These are phyloP conservation scores for Linum lewisii DNA, from an alignment of 345 rosid species.

Conservation along the genomic window DNA sequence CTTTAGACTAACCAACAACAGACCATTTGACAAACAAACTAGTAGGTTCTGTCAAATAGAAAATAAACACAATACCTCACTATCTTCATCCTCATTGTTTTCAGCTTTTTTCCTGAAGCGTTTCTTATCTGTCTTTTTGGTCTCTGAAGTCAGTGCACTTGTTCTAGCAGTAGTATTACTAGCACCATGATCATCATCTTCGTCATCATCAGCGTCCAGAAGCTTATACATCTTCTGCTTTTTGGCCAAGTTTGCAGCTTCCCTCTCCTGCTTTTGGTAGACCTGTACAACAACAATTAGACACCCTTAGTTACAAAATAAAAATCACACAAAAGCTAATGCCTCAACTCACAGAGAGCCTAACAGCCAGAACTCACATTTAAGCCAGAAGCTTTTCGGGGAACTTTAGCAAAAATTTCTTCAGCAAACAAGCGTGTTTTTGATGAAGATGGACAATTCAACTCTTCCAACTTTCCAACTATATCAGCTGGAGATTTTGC, in stretches of 20 bases:
- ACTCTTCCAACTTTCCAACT: slow-evolving; percentile 37
- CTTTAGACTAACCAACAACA: slow-evolving; percentile 15
- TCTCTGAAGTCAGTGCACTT: slow-evolving; percentile 22
- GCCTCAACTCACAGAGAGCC: not conserved
- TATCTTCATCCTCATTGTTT: slow-evolving; percentile 57
- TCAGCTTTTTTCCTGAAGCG: slow-evolving; percentile 78
- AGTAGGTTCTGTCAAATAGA: slow-evolving; percentile 13
- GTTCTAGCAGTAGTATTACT: slow-evolving; percentile 17
- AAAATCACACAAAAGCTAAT: not conserved
- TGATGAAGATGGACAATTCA: slow-evolving; percentile 39
- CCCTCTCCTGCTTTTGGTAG: slow-evolving; percentile 77
- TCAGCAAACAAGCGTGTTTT: slow-evolving; percentile 45
- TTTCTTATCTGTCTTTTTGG: slow-evolving; percentile 46
- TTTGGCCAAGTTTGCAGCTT: slow-evolving; percentile 67
- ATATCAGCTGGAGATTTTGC: slow-evolving; percentile 54
- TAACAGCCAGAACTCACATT: slow-evolving; percentile 40
- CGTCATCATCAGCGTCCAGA: slow-evolving; percentile 66
- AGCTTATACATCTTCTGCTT: slow-evolving; percentile 60
- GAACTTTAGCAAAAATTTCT: slow-evolving; percentile 51
- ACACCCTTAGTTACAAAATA: not conserved
- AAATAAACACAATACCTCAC: slow-evolving; percentile 45
- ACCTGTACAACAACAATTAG: slow-evolving; percentile 24
- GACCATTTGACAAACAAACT: slow-evolving; percentile 12
- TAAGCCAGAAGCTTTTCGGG: slow-evolving; percentile 32
- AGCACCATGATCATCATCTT: slow-evolving; percentile 23